phyloP scores from a whole-genome alignment of 768 basidiomycete genomes.

The Lentinula aciculospora region DNA sequence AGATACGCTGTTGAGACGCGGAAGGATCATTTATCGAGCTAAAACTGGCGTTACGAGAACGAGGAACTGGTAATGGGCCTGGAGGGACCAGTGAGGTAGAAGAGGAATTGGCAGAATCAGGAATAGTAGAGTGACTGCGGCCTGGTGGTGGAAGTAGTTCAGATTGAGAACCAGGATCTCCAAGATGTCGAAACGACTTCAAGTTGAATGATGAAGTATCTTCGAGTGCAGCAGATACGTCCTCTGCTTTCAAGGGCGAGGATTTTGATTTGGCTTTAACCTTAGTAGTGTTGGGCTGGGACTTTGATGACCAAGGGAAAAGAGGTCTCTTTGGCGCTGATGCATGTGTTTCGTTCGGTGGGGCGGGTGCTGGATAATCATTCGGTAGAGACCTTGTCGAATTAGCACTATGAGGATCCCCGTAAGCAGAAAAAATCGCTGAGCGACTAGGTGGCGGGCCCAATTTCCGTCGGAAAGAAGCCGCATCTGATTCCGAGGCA shows the following conservation, averaged over 20 bases:
- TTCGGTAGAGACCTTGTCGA: constrained; percentile 64
- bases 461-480: constrained; percentile 23
- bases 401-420: constrained; percentile 41
- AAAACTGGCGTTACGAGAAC: constrained; percentile 53
- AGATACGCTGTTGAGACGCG: constrained; percentile 68
- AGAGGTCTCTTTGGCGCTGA: constrained; percentile 27
- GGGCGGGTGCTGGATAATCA: constrained; percentile 17
- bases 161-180: constrained; percentile 33
- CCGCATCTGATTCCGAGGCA: constrained; percentile 37
- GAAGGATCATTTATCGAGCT: constrained; percentile 28
- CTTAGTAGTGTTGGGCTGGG: constrained; percentile 4
- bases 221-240: constrained; percentile 25
- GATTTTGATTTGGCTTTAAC: constrained; percentile 1
- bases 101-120: constrained; percentile 14
- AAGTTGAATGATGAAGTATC: constrained; percentile 58
- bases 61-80: constrained; percentile 30
- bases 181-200: constrained; percentile 67
- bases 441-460: constrained; percentile 60
- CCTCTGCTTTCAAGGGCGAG: constrained; percentile 13
- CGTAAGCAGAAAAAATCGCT: constrained; percentile 57
- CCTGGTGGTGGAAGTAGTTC: constrained; percentile 7
- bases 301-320: constrained; percentile 26
- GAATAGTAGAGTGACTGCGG: not conserved
- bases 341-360: constrained; percentile 13
- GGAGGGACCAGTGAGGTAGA: constrained; percentile 17